Base-by-base conservation (phyloP, 2,329 filamentous ascomycete species). In the Talaromyces sp. region DNA sequence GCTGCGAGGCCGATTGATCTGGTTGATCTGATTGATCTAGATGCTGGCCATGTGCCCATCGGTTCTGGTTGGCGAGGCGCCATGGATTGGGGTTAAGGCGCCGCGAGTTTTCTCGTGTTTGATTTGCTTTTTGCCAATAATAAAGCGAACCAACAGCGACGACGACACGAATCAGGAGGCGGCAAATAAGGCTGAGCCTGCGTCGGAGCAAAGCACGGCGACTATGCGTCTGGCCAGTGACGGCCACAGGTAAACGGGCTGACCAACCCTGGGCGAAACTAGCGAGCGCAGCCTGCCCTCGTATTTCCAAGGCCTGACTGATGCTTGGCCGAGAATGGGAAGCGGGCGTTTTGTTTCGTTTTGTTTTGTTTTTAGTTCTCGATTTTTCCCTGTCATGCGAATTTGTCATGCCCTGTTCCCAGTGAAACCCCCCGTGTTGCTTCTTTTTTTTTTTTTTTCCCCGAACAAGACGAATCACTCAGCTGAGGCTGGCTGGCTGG, bases 1-100 rank as follows among this genome's bases (percentile, higher is more conserved):
- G 1, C 42, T 11, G 19, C 44, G 11, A 47, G 44, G 44, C 10
- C 11, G 44, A 47, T 25, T 47, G 19, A 22, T 25, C 44, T 47
- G 42, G 22, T 9, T 7, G 42, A 47, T 47, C 42, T 47, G 22
- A 15, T 22, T 47, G 44, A 25, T 15, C 44, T 17, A 47, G 44
- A 25, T 13, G 44, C 15, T 17, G 42, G 42, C 33, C 33, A 44
- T 19, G 42, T 11, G 42, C 17, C 17, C 19, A 25, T 47, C 44
- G 19, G 11, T 19, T 47, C 1, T 25, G 44, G 8, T 47, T 6
- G 19, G 44, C 8, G 44, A 47, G 44, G 67, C 11, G 73, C 75
- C 33, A 36, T 15, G 33, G 33, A 58, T 77, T 77, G 25, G 49
- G 10, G 3, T 3, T 17, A 25, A 19, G 19, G 25, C 22, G 49